Base-by-base conservation (phyloP, 352 stramenopile species). In the Aphanomyces invadans region DNA sequence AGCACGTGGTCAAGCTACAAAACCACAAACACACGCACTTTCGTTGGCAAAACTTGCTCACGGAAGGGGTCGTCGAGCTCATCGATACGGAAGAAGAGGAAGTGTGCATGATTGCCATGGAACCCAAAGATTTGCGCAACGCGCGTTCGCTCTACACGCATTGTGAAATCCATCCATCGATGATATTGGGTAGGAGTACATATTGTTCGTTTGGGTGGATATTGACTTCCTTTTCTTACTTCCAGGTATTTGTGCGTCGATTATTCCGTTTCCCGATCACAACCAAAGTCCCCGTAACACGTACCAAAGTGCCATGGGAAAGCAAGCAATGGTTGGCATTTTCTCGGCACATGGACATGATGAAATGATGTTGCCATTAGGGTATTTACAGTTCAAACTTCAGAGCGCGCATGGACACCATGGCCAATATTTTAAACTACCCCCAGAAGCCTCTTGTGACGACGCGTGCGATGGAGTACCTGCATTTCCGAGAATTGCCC, bases 221-320 rank as follows among this genome's bases (percentile, higher is more conserved):
- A n/a, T n/a, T n/a, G n/a, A n/a, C n/a, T n/a, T n/a, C n/a, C n/a
- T n/a, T n/a, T n/a, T n/a, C n/a, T n/a, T 99, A 94, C 99, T 99
- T 74, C 79, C 99, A 4, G 97, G 97, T 53, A 97, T 99, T 66
- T 99, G 96, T 76, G 97, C 97, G 33, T 98, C 92, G 67, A 99
- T 99, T 75, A 99, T 99, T 87, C 98, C 98, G 21, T 99, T 99
- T 84, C 97, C 98, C 0, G 96, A 99, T 81, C 97, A 99, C 88
- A 99, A 99, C 76, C 98, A 99, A 80, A 98, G 91, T 76, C 98
- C 98, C 56, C 93, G 98, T 93, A 99, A 99, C 83, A 99, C 97
- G 32, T 99, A 99, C 74, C 97, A 99, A 78, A 97, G 87, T 72
- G 96, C 97, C 69, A 99, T 99, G 97, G 98, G 98, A 53, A 99